Evolutionary conservation across 257 asterid genomes (phyloP).

Genomic region (Ilex asprella): DNA sequence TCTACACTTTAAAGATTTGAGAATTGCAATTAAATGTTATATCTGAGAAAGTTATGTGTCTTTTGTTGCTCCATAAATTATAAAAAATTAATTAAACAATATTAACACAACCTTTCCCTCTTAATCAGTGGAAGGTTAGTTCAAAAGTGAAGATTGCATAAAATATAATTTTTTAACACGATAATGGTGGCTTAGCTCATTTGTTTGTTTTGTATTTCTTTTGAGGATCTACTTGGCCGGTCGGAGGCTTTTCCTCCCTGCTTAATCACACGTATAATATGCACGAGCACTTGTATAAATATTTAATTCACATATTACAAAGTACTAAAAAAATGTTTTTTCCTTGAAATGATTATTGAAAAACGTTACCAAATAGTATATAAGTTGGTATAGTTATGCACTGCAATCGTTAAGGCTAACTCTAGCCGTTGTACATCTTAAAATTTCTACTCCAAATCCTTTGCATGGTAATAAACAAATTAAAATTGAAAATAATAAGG

Average conservation of each 20-base stretch:
- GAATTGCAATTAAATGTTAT: not conserved
- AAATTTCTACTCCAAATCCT: too few relatives aligned
- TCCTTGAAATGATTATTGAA: too few relatives aligned
- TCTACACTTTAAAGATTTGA: too few relatives aligned
- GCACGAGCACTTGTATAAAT: too few relatives aligned
- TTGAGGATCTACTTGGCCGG: too few relatives aligned
- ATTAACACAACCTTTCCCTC: constrained; percentile 16
- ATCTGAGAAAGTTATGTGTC: constrained; percentile 13
- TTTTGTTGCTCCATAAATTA: constrained; percentile 18
- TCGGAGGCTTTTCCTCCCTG: too few relatives aligned
- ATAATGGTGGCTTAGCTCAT: constrained; percentile 65
- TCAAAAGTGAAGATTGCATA: constrained; percentile 31
- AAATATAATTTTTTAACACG: constrained; percentile 30
- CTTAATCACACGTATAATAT: too few relatives aligned
- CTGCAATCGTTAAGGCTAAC: constrained; percentile 13
- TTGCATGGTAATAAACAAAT: constrained; percentile 4
- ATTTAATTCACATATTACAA: too few relatives aligned
- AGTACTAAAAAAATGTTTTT: too few relatives aligned
- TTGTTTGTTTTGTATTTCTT: constrained; percentile 11
- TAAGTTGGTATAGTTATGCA: not conserved
- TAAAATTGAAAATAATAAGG: constrained; percentile 14
- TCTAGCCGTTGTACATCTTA: not conserved
- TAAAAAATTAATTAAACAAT: constrained; percentile 1
- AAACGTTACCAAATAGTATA: not conserved
- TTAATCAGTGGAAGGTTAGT: constrained; percentile 46